phyloP scores from a whole-genome alignment of 2,329 filamentous ascomycete genomes.

The Fusarium begoniae region DNA sequence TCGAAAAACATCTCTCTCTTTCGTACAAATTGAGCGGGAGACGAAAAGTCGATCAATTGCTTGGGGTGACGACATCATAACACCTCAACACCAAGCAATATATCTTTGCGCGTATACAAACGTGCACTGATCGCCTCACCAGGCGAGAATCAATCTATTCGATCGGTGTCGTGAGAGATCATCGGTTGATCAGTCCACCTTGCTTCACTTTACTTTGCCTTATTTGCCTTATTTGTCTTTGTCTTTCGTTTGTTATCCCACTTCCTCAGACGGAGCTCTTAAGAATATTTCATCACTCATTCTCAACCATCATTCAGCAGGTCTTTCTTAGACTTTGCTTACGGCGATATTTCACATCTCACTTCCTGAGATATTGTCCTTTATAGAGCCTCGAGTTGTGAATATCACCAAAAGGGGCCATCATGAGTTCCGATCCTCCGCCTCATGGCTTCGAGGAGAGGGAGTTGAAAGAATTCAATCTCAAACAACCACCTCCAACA shows the following conservation, averaged over 20 bases:
- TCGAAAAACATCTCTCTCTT: background rate
- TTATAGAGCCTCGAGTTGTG: background rate
- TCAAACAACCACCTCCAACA: slow-evolving; percentile 27
- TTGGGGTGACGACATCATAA: slow-evolving; percentile 1
- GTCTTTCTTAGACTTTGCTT: slow-evolving; percentile 1
- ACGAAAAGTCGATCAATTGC: background rate
- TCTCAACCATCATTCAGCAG: slow-evolving; percentile 14
- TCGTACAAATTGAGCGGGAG: background rate
- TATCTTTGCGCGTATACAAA: slow-evolving; percentile 2
- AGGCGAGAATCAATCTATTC: slow-evolving; percentile 12
- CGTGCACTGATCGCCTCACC: slow-evolving; percentile 9
- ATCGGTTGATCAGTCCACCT: slow-evolving; percentile 30
- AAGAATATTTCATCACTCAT: slow-evolving; percentile 29
- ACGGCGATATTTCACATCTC: background rate
- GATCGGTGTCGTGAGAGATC: slow-evolving; percentile 31
- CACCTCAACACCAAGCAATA: slow-evolving; percentile 25
- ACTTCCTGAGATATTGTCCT: background rate
- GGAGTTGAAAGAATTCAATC: slow-evolving; percentile 29
- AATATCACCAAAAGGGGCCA: slow-evolving; percentile 3
- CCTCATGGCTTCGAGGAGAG: slow-evolving; percentile 20
- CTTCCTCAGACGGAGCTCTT: background rate
- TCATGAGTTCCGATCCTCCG: slow-evolving; percentile 35
- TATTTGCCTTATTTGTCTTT: background rate
- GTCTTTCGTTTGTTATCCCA: slow-evolving; percentile 23
- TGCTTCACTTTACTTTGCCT: background rate